Evolutionary conservation across 2,329 filamentous ascomycete species (phyloP).

Genomic region (Fusarium humuli): DNA sequence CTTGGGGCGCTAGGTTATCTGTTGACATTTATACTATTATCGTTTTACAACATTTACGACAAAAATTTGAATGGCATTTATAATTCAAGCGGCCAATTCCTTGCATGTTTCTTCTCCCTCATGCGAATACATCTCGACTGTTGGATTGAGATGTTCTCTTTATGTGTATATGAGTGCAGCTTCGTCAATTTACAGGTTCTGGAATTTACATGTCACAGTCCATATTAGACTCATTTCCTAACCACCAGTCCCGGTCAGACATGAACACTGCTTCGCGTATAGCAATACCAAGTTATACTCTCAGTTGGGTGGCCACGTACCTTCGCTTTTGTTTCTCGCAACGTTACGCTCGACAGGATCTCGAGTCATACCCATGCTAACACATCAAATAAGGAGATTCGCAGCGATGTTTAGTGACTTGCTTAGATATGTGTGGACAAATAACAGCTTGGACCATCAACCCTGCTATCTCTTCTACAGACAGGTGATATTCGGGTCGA

Average conservation of each 20-base stretch:
- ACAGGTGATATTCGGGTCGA: conserved; percentile 7
- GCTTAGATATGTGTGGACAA: background rate
- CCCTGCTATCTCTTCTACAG: background rate
- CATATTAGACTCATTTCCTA: background rate
- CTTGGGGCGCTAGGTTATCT: conserved; percentile 53
- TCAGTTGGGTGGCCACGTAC: background rate
- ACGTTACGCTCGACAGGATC: background rate
- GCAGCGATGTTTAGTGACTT: conserved; percentile 1
- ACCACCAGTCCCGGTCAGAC: background rate
- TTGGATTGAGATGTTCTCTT: background rate
- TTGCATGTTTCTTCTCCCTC: background rate
- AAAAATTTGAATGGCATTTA: conserved; percentile 32
- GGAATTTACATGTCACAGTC: background rate
- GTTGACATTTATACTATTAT: conserved; percentile 52
- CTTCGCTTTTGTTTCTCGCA: background rate
- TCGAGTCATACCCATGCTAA: conserved; percentile 11
- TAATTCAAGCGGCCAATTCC: conserved; percentile 9
- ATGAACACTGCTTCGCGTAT: conserved; percentile 1
- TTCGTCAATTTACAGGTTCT: background rate
- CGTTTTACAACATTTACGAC: conserved; percentile 40
- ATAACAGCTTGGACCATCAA: background rate
- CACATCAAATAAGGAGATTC: background rate
- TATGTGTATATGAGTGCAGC: background rate
- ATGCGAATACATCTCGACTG: conserved; percentile 15
- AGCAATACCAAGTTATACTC: background rate